Conservation (phyloP, 2,329 filamentous ascomycete genomes). For the Botrytis porri region DNA sequence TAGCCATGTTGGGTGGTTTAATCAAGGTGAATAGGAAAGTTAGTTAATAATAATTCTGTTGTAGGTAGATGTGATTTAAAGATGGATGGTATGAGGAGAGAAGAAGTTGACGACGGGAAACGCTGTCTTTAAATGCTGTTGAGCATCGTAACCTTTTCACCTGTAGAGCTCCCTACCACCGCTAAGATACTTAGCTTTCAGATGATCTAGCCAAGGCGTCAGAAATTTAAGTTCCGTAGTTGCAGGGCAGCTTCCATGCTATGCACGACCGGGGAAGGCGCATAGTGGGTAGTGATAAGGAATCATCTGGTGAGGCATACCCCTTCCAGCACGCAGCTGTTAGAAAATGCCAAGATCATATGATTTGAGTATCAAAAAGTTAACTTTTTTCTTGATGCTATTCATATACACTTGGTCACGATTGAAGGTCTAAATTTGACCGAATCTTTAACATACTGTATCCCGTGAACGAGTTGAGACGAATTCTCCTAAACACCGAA, state of each 20-base stretch:
- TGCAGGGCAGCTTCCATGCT: conserved; percentile 15
- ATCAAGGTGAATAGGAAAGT: background rate
- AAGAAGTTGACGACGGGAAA: background rate
- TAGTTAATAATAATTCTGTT: background rate
- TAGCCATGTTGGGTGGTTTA: conserved; percentile 30
- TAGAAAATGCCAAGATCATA: conserved; percentile 7
- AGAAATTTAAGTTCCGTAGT: conserved; percentile 9
- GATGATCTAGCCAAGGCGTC: conserved; percentile 13
- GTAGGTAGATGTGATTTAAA: background rate
- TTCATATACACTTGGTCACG: background rate
- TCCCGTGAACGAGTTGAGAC: background rate
- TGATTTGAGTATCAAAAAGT: conserved; percentile 3
- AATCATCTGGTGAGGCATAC: background rate
- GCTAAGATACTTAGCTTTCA: background rate
- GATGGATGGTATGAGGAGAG: background rate
- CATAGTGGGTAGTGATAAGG: conserved; percentile 17
- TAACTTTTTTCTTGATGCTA: background rate
- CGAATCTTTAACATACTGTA: background rate
- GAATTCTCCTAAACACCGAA: background rate
- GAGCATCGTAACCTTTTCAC: background rate
- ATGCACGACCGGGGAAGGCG: conserved; percentile 11
- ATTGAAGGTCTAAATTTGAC: background rate
- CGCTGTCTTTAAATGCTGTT: conserved; percentile 10
- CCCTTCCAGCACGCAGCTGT: conserved; percentile 1
- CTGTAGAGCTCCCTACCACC: background rate